A percentile compares a stretch with the other conserved stretches of the same genome.
phyloP scores from a whole-genome alignment of 345 rosid genomes.

The Triadica sebifera region DNA sequence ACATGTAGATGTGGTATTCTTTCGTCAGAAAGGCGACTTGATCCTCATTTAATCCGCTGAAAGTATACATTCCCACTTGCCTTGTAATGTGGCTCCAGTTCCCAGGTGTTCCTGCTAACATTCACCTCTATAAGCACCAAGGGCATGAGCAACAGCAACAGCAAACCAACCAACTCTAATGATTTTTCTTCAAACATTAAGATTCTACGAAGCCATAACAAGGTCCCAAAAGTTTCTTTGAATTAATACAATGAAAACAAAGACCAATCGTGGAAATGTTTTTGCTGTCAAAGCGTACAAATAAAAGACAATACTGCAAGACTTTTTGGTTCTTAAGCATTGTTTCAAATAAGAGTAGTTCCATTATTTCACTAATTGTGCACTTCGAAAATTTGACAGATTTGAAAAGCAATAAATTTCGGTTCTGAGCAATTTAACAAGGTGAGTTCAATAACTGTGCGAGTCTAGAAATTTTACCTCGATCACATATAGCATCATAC shows the following conservation, averaged over 20 bases:
- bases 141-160: background rate
- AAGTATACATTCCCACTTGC: conserved; percentile 53
- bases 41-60: conserved; percentile 42
- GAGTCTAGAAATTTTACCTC: conserved; percentile 33
- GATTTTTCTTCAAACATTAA: background rate
- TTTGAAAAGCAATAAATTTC: background rate
- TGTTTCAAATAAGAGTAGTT: background rate
- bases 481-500: conserved; percentile 53
- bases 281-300: too few relatives aligned
- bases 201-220: too few relatives aligned
- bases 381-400: background rate
- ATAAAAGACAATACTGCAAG: background rate
- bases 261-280: background rate
- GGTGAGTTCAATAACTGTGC: background rate
- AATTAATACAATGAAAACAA: too few relatives aligned
- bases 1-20: conserved; percentile 56
- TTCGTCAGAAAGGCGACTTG: conserved; percentile 47
- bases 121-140: background rate
- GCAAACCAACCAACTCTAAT: background rate
- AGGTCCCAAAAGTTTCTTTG: too few relatives aligned
- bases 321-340: background rate
- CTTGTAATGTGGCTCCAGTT: conserved; percentile 58
- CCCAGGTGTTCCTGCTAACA: conserved; percentile 47
- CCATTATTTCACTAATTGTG: background rate
- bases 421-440: background rate